Evolutionary conservation across 495 filamentous ascomycete species (phyloP).

Genomic region (Penicillium macrosclerotiorum): DNA sequence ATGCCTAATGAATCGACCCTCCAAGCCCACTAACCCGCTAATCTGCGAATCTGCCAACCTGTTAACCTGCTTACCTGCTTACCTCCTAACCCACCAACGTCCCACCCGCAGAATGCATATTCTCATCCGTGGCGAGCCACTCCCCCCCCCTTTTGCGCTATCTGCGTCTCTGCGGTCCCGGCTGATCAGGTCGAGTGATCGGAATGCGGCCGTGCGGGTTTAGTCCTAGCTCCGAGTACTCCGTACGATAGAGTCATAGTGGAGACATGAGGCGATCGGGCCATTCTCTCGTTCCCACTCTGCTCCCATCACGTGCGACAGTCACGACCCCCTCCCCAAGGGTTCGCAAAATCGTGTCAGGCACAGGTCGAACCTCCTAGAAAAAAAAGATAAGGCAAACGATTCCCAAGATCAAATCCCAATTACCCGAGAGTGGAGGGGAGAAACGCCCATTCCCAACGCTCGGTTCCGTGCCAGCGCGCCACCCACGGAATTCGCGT

Average conservation of each 20-base stretch:
- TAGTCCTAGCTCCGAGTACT: background rate
- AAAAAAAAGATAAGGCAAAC: background rate
- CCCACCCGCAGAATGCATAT: too few relatives aligned
- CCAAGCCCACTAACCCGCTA: too few relatives aligned
- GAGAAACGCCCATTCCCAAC: background rate
- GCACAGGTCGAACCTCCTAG: background rate
- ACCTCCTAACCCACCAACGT: too few relatives aligned
- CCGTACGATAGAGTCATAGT: constrained; percentile 2
- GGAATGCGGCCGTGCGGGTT: constrained; percentile 12
- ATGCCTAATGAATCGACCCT: too few relatives aligned
- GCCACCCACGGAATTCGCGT: constrained; percentile 1
- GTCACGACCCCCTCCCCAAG: too few relatives aligned
- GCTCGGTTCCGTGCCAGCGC: background rate
- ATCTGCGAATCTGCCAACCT: too few relatives aligned
- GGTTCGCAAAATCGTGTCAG: background rate
- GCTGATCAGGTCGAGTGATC: constrained; percentile 20
- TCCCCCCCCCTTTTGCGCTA: constrained; percentile 9
- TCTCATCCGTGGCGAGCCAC: too few relatives aligned
- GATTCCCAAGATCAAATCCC: constrained; percentile 1
- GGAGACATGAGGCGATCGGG: too few relatives aligned
- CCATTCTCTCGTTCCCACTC: too few relatives aligned
- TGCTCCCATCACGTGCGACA: too few relatives aligned
- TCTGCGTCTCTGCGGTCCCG: constrained; percentile 12
- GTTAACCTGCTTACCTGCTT: too few relatives aligned
- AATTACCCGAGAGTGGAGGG: background rate